phyloP scores from a whole-genome alignment of 2,329 filamentous ascomycete species.

The Talaromyces sp. region DNA sequence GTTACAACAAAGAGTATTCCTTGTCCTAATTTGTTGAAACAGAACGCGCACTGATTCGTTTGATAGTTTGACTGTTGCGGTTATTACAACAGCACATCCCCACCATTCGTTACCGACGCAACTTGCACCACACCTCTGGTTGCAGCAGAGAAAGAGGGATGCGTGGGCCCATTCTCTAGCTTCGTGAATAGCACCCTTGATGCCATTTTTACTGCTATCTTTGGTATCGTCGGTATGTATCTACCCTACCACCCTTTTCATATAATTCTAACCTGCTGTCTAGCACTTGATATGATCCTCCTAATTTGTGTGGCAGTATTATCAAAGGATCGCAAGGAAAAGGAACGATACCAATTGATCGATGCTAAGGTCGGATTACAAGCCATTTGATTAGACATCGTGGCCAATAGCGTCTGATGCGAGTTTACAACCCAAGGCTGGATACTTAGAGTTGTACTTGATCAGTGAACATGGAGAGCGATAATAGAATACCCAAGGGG shows the following conservation, averaged over 20 bases:
- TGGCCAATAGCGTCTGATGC: slow-evolving; percentile 38
- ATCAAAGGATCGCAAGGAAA: slow-evolving; percentile 76
- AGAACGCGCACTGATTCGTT: neutral
- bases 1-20: slow-evolving; percentile 64
- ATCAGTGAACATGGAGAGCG: neutral
- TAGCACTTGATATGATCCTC: slow-evolving; percentile 63
- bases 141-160: slow-evolving; percentile 67
- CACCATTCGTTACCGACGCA: slow-evolving; percentile 66
- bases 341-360: slow-evolving; percentile 73
- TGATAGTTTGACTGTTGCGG: slow-evolving; percentile 78
- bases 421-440: slow-evolving; percentile 4
- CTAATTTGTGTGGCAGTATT: slow-evolving; percentile 71
- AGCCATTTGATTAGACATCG: neutral
- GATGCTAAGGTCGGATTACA: slow-evolving; percentile 68
- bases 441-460: slow-evolving; percentile 11
- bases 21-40: neutral
- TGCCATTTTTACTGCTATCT: slow-evolving; percentile 72
- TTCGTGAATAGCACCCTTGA: slow-evolving; percentile 72
- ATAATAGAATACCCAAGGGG: neutral
- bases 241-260: neutral
- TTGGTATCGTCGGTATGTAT: slow-evolving; percentile 67
- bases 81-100: slow-evolving; percentile 68
- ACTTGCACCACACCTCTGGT: slow-evolving; percentile 68
- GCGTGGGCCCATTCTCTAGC: slow-evolving; percentile 62
- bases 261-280: neutral